Evolutionary conservation across 2,329 filamentous ascomycete genomes (phyloP), one percentile per base, ranked within the genome.

Genomic region (Emergomyces orientalis): DNA sequence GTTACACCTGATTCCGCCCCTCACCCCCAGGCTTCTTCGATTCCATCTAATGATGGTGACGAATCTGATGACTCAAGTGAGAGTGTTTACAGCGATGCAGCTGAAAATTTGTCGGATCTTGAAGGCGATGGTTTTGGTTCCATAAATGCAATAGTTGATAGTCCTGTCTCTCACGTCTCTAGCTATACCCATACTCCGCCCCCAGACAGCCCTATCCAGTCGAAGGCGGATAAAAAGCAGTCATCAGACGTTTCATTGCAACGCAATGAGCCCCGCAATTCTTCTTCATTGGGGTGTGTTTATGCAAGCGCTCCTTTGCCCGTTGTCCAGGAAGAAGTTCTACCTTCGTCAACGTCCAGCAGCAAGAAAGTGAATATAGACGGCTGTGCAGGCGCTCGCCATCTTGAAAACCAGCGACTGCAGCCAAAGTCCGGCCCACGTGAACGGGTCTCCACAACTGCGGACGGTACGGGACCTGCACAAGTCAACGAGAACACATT

Each of bases 1-100:
- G 41, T 32, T 22, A 51, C 13, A 9, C 34, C 51, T 19, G 19
- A 59, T 3, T 27, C 54, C 39, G 1, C 17, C 22, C 4, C 54
- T 52, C 7, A 17, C 19, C 19, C 61, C 4, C 52, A 60, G n/a
- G 17, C 45, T 52, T 30, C 32, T 32, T 49, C n/a, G 32, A 64
- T 55, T 17, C 51, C 58, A 60, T 66, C 69, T 8, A 69, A 70
- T 17, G 66, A 63, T 54, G 72, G 72, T 57, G 71, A 66, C 5
- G 76, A 77, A 55, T 73, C 71, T 34, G 75, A 77, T 37, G 75
- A 77, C 8, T 76, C 76, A 22, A 72, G 72, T 22, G 76, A 78
- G 39, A 81, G 79, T 68, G 69, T 81, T 59, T 81, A 81, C 65
- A 81, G 78, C 66, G 76, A 78, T 67, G 77, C 76, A 9, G 73